Evolutionary conservation across 352 stramenopile genomes (phyloP).

Genomic region (Phytophthora tentaculata): DNA sequence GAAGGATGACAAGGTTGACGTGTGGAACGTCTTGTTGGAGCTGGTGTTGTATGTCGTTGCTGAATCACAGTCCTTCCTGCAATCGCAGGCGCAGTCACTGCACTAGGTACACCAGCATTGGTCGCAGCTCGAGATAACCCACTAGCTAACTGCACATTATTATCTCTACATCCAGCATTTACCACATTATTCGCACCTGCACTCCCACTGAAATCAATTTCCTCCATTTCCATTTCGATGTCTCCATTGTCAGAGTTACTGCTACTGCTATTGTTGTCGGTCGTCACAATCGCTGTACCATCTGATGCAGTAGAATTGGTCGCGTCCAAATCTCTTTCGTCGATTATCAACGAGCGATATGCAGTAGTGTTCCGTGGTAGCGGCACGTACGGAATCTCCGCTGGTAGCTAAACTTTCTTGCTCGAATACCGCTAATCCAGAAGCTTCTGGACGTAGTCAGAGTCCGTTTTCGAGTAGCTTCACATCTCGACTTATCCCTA

Average conservation of each 20-base stretch:
- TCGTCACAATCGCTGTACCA: too few species aligned
- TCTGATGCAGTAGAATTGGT: not conserved
- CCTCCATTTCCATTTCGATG: not conserved
- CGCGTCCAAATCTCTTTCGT: too few species aligned
- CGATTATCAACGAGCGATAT: too few species aligned
- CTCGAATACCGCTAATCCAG: not conserved
- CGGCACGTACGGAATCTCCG: not conserved
- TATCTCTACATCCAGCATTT: too few species aligned
- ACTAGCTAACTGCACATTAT: too few species aligned
- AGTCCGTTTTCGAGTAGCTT: not conserved
- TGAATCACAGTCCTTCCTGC: too few species aligned
- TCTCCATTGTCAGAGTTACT: not conserved
- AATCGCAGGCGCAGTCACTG: too few species aligned
- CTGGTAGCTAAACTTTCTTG: not conserved
- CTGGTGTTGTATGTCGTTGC: too few species aligned
- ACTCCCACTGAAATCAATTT: not conserved
- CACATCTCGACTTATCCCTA: not conserved
- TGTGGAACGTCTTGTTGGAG: too few species aligned
- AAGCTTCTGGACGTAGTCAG: not conserved
- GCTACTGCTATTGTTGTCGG: not conserved
- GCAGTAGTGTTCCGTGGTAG: not conserved
- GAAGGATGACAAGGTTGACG: too few species aligned
- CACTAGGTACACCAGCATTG: too few species aligned
- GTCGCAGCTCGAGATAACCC: too few species aligned
- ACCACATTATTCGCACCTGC: not conserved